phyloP scores from a whole-genome alignment of 73 alveolate genomes.

The Tetrahymena thermophila region DNA sequence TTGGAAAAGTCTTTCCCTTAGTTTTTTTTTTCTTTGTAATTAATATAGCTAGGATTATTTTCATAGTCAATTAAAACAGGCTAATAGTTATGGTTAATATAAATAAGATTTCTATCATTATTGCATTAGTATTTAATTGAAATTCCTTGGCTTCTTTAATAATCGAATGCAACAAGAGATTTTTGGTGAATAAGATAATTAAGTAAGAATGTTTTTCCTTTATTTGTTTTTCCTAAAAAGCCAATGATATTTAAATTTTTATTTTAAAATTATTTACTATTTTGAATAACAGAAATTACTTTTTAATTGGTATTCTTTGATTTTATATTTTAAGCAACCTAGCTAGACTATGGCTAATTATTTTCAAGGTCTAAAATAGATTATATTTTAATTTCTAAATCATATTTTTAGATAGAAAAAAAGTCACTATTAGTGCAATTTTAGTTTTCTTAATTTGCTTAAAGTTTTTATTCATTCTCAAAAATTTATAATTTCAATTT shows the following conservation, averaged over 20 bases:
- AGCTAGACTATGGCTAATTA: no score
- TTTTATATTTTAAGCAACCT: no score
- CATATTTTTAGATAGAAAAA: not conserved
- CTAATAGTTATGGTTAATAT: no score
- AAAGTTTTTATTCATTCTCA: no score
- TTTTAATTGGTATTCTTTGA: no score
- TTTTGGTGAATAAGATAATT: not conserved
- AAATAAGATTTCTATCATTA: not conserved
- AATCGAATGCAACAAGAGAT: not conserved
- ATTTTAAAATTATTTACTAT: no score
- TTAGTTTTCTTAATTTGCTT: not conserved
- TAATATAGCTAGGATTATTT: no score
- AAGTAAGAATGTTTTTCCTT: not conserved
- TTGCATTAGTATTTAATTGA: not conserved
- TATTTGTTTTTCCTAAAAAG: not conserved
- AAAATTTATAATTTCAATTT: no score
- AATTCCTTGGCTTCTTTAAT: not conserved
- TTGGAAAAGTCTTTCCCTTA: not conserved
- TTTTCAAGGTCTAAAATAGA: not conserved
- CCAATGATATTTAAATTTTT: not conserved
- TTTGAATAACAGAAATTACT: not conserved
- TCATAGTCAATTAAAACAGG: not conserved
- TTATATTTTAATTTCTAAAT: not conserved
- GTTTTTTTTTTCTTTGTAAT: no score
- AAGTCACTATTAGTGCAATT: no score